Evolutionary conservation across 1,284 basidiomycete species (phyloP), one percentile per base, ranked within the genome.

Genomic region (Wolfiporia cocos): DNA sequence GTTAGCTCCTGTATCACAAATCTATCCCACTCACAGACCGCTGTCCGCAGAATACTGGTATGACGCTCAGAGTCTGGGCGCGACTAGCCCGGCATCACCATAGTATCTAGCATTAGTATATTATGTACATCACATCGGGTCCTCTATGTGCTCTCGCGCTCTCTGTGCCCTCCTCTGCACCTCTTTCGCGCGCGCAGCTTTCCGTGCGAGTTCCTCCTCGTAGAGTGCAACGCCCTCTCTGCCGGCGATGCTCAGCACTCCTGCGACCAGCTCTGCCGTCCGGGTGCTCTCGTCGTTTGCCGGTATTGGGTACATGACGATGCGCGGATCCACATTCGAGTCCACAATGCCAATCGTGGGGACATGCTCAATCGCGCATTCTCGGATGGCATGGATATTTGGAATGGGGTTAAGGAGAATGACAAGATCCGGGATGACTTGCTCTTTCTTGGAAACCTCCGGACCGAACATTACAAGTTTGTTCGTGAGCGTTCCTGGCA

Each of bases 291-390:
- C 95, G 68, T 98, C 95, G 64, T 99, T 99, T 29, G 92, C 94
- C 1, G 94, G 95, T 56, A 99, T 97, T 26, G 96, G 87, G 65
- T 98, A 99, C 74, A 97, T 98, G 46, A 99, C 94, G 28, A 93
- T 74, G 15, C 96, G 82, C 4, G 96, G 96, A 65, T 99, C 96
- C 30, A 86, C 89, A 62, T 99, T 92, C 21, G 92, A 90, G 66
- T 99, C 96, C 46, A 94, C 79, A 49, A 99, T 84, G 21, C 83
- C 92, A 49, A 94, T 78, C 0, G 92, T 94, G 0, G 92, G 92
- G 38, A 94, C 76, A 56, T 92, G 84, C 48, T 83, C 76, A 38
- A 83, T 71, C 5, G 87, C 87, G 56, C 88, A 92, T 68, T 95
- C 92, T 42, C 84, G 78, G 57, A 95, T 89, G 11, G 86, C 88